phyloP scores from a whole-genome alignment of 768 basidiomycete genomes.

The Boletus insuetus region DNA sequence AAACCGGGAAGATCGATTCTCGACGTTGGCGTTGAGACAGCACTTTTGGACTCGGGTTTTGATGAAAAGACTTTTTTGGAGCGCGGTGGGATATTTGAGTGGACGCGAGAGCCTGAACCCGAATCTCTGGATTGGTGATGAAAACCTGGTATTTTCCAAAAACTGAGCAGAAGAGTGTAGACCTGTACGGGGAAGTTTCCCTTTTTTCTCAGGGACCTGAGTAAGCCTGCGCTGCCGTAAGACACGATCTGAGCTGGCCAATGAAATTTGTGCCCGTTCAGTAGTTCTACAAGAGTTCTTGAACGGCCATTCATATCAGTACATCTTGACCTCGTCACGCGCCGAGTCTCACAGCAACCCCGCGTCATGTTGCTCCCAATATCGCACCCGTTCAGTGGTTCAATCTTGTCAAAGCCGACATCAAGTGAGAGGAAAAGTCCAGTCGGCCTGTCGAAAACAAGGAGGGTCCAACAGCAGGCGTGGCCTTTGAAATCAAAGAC shows the following conservation, averaged over 20 bases:
- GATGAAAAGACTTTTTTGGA: slow-evolving; percentile 11
- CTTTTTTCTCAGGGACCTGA: no score
- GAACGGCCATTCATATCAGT: neutral
- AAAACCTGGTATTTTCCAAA: neutral
- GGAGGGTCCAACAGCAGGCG: slow-evolving; percentile 18
- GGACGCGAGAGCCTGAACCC: slow-evolving; percentile 1
- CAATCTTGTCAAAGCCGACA: neutral
- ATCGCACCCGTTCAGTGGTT: neutral
- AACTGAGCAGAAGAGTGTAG: no score
- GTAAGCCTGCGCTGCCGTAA: no score
- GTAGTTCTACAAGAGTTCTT: no score
- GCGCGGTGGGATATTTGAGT: slow-evolving; percentile 6
- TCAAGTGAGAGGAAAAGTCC: neutral
- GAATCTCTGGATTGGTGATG: slow-evolving; percentile 9
- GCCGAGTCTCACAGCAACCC: no score
- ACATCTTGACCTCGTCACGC: no score
- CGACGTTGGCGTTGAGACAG: slow-evolving; percentile 13
- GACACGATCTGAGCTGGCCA: no score
- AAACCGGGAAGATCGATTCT: slow-evolving; percentile 16
- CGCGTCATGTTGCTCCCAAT: no score
- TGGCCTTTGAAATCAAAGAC: slow-evolving; percentile 7
- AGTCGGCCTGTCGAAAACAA: slow-evolving; percentile 2
- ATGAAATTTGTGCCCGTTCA: no score
- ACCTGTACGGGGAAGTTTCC: no score
- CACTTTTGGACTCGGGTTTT: slow-evolving; percentile 15